A percentile compares a stretch with the other conserved stretches of the same genome.
phyloP scores from a whole-genome alignment of 73 alveolate genomes.

The Paramecium bursaria region DNA sequence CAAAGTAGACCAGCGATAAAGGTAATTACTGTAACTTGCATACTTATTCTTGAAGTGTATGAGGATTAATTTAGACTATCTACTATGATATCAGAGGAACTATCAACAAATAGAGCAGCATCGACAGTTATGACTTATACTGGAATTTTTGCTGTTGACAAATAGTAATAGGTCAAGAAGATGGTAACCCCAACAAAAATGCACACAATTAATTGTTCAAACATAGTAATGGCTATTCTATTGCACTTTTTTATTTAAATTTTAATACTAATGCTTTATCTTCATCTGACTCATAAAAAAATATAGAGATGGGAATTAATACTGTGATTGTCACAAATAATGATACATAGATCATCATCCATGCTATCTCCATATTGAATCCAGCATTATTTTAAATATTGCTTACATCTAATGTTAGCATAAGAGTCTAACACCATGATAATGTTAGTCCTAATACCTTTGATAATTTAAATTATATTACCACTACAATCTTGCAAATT shows the following conservation, averaged over 20 bases:
- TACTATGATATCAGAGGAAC: not conserved
- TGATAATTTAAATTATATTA: constrained; percentile 24
- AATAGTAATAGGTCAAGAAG: constrained; percentile 70
- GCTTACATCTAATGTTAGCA: constrained; percentile 84
- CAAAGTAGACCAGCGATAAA: constrained; percentile 61
- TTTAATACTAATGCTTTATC: constrained; percentile 76
- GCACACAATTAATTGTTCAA: constrained; percentile 68
- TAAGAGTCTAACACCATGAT: constrained; percentile 72
- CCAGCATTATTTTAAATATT: constrained; percentile 73
- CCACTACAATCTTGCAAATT: constrained; percentile 70
- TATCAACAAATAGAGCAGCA: not conserved
- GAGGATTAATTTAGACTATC: not conserved
- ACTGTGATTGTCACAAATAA: constrained; percentile 69
- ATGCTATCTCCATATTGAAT: constrained; percentile 81
- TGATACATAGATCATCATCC: constrained; percentile 82
- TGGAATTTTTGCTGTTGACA: constrained; percentile 52
- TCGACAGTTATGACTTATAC: constrained; percentile 16
- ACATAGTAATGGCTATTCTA: constrained; percentile 71
- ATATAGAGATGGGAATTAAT: constrained; percentile 76
- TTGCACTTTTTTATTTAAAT: constrained; percentile 42
- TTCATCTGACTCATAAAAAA: constrained; percentile 86
- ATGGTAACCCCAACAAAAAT: constrained; percentile 65
- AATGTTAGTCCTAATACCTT: constrained; percentile 70
- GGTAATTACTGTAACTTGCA: constrained; percentile 11
- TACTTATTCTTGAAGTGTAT: not conserved